phyloP scores from a whole-genome alignment of 768 basidiomycete genomes.

The Suillus tomentosus region DNA sequence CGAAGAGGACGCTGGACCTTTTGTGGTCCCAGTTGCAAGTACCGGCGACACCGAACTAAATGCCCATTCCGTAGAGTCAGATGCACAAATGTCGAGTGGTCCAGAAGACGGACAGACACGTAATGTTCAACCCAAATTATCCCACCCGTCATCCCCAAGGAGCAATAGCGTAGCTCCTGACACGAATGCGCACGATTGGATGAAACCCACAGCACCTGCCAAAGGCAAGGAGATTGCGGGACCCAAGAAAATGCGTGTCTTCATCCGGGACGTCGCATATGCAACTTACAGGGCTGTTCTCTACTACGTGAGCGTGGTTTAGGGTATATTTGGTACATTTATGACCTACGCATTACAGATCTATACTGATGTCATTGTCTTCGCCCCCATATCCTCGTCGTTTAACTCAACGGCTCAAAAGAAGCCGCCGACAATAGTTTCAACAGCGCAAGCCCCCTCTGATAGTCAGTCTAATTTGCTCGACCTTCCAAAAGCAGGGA shows the following conservation, averaged over 20 bases:
- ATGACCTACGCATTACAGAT: slow-evolving; percentile 44
- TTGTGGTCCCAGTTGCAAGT: background rate
- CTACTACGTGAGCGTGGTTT: slow-evolving; percentile 63
- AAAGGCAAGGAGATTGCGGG: slow-evolving; percentile 33
- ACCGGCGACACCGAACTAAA: slow-evolving; percentile 14
- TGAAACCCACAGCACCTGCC: background rate
- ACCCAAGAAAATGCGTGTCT: slow-evolving; percentile 53
- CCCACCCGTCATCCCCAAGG: slow-evolving; percentile 44
- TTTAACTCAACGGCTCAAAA: slow-evolving; percentile 39
- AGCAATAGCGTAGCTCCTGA: slow-evolving; percentile 24
- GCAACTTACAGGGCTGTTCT: slow-evolving; percentile 66
- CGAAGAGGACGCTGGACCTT: slow-evolving; percentile 17
- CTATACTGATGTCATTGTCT: slow-evolving; percentile 83
- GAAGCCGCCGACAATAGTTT: slow-evolving; percentile 12
- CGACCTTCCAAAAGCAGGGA: slow-evolving; percentile 20
- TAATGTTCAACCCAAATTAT: slow-evolving; percentile 35
- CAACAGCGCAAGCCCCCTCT: slow-evolving; percentile 29
- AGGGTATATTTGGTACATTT: background rate
- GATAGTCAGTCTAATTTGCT: slow-evolving; percentile 38
- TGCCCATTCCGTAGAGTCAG: background rate
- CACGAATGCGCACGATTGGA: slow-evolving; percentile 18
- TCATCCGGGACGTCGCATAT: slow-evolving; percentile 61
- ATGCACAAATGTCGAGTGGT: slow-evolving; percentile 11
- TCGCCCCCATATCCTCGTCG: slow-evolving; percentile 81
- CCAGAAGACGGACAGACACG: slow-evolving; percentile 18